Conservation (phyloP, 352 stramenopile species). For the Globisporangium cederbergense region DNA sequence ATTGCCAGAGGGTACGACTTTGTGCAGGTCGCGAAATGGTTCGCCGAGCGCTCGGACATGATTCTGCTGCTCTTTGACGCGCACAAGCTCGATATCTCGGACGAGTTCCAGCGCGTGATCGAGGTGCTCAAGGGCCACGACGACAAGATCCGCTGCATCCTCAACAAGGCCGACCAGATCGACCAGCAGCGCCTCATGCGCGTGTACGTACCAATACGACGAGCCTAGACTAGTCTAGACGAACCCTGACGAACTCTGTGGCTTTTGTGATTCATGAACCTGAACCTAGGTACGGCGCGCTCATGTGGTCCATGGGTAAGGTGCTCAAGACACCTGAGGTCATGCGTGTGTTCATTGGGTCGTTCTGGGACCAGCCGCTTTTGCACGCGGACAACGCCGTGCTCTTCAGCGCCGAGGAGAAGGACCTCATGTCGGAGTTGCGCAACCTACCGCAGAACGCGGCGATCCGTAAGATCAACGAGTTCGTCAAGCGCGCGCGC, state of each 20-base stretch:
- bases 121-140: slow-evolving; percentile 95
- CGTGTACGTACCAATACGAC: slow-evolving; percentile 49
- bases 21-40: slow-evolving; percentile 88
- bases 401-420: slow-evolving; percentile 96
- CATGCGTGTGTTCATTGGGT: slow-evolving; percentile 97
- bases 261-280: not conserved
- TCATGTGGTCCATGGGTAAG: slow-evolving; percentile 98
- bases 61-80: slow-evolving; percentile 99
- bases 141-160: slow-evolving; percentile 98
- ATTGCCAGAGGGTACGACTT: slow-evolving; percentile 98
- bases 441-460: slow-evolving; percentile 94
- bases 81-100: slow-evolving; percentile 99
- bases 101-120: slow-evolving; percentile 98
- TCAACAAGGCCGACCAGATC: slow-evolving; percentile 99
- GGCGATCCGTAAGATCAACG: slow-evolving; percentile 92
- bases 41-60: slow-evolving; percentile 95
- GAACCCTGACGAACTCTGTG: not conserved
- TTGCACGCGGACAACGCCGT: slow-evolving; percentile 87
- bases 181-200: slow-evolving; percentile 97
- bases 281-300: slow-evolving; percentile 90
- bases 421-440: slow-evolving; percentile 97
- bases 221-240: not conserved
- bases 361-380: slow-evolving; percentile 94
- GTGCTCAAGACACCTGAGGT: slow-evolving; percentile 98
- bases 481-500: slow-evolving; percentile 94